These are phyloP conservation scores for Leccinum olivaceopallidum DNA, from an alignment of 768 basidiomycete species.

Conservation along the genomic window DNA sequence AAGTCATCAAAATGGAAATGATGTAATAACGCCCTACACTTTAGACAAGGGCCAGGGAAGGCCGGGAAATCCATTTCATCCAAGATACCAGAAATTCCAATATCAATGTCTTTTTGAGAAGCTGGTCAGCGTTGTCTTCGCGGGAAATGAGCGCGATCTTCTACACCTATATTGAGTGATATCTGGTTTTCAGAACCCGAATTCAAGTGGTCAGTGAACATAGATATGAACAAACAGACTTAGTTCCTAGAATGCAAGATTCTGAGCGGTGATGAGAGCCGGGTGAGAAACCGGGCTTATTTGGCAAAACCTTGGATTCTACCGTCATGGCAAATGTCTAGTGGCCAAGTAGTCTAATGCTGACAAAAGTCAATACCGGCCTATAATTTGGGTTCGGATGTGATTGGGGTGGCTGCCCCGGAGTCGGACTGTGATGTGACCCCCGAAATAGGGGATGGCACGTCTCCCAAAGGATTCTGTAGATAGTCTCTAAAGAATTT, in stretches of 20 bases:
- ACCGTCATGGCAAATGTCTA: background rate
- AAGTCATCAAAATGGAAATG: background rate
- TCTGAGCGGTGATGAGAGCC: background rate
- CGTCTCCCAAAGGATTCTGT: slow-evolving; percentile 45
- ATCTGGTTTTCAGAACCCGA: background rate
- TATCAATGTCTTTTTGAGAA: background rate
- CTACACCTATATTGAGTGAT: background rate
- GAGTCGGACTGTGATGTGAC: slow-evolving; percentile 41
- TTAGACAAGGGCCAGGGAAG: background rate
- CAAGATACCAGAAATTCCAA: background rate
- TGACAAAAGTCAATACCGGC: background rate
- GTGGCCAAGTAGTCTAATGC: slow-evolving; percentile 7
- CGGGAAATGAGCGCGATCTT: background rate
- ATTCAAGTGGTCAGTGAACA: background rate
- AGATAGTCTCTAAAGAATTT: slow-evolving; percentile 72
- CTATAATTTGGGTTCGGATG: slow-evolving; percentile 11
- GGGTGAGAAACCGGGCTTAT: background rate
- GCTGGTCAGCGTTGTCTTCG: background rate
- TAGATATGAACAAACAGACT: background rate
- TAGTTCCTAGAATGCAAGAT: background rate
- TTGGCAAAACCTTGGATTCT: background rate
- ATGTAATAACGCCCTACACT: background rate
- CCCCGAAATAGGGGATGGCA: slow-evolving; percentile 45
- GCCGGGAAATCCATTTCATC: background rate
- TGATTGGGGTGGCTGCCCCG: slow-evolving; percentile 48